A percentile compares a stretch with the other conserved stretches of the same genome.
These are phyloP conservation scores for Fusarium oxysporum DNA, from an alignment of 2,329 filamentous ascomycete species.

Conservation along the genomic window DNA sequence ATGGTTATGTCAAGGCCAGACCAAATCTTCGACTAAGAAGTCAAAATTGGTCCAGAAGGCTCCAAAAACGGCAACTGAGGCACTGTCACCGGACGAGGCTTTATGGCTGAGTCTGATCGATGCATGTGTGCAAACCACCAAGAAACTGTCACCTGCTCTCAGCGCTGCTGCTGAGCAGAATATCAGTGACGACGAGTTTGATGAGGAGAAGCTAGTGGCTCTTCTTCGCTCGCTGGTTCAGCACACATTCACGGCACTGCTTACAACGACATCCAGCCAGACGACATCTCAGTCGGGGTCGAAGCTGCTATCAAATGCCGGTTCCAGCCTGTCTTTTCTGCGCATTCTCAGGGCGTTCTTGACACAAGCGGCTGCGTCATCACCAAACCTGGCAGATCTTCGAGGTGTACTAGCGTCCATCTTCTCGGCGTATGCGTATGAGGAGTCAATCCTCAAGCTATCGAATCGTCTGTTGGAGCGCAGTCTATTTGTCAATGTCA, in stretches of 20 bases:
- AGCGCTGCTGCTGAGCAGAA: slow-evolving; percentile 48
- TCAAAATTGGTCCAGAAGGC: slow-evolving; percentile 62
- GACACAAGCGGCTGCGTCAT: slow-evolving; percentile 80
- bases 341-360: slow-evolving; percentile 91
- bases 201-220: slow-evolving; percentile 71
- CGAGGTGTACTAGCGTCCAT: slow-evolving; percentile 87
- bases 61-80: slow-evolving; percentile 56
- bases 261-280: slow-evolving; percentile 76
- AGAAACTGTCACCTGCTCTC: slow-evolving; percentile 69
- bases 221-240: slow-evolving; percentile 85
- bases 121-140: slow-evolving; percentile 71
- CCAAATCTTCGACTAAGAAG: slow-evolving; percentile 65
- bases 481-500: slow-evolving; percentile 87
- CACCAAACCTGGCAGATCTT: slow-evolving; percentile 87
- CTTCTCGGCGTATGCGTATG: slow-evolving; percentile 95
- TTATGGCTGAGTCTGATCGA: slow-evolving; percentile 73
- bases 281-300: slow-evolving; percentile 49
- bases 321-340: slow-evolving; percentile 81
- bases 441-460: slow-evolving; percentile 86
- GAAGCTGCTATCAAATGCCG: slow-evolving; percentile 52
- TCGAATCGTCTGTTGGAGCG: slow-evolving; percentile 89
- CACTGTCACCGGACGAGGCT: slow-evolving; percentile 64
- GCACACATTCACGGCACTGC: slow-evolving; percentile 87
- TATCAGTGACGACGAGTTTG: slow-evolving; percentile 52
- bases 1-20: slow-evolving; percentile 93